A percentile compares a stretch with the other conserved stretches of the same genome.
phyloP scores from a whole-genome alignment of 2,329 filamentous ascomycete species.

The Neurospora sp. region DNA sequence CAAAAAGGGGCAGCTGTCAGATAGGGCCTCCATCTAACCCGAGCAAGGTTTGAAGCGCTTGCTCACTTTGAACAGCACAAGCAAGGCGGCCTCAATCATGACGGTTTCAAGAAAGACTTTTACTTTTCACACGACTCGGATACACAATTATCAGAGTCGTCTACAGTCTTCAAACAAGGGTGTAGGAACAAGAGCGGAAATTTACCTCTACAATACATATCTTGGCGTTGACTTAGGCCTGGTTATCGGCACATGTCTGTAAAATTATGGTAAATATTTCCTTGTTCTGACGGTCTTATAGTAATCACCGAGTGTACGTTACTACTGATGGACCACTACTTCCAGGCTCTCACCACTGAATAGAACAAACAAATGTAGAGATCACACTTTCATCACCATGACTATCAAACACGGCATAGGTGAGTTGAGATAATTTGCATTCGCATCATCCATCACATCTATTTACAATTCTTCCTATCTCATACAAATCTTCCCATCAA shows the following conservation, averaged over 20 bases:
- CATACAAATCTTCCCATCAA: background rate
- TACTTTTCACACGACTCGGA: background rate
- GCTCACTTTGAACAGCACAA: background rate
- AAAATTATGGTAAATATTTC: background rate
- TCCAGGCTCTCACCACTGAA: background rate
- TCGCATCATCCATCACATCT: background rate
- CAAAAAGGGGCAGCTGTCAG: background rate
- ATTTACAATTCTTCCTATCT: background rate
- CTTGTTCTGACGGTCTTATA: background rate
- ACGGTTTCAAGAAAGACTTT: background rate
- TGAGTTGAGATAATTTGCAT: background rate
- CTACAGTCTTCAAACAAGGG: background rate
- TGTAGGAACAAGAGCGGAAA: background rate
- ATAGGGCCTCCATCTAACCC: background rate
- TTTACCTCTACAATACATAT: background rate
- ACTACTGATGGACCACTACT: background rate
- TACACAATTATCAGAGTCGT: no score
- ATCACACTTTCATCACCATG: background rate
- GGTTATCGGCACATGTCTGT: background rate
- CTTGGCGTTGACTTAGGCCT: background rate
- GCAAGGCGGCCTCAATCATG: constrained; percentile 2
- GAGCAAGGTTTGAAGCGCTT: background rate
- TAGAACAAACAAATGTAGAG: background rate
- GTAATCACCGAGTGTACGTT: background rate
- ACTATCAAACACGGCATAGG: background rate